Conservation (phyloP, 306 rosid species). For the Dryas alaskensis region DNA sequence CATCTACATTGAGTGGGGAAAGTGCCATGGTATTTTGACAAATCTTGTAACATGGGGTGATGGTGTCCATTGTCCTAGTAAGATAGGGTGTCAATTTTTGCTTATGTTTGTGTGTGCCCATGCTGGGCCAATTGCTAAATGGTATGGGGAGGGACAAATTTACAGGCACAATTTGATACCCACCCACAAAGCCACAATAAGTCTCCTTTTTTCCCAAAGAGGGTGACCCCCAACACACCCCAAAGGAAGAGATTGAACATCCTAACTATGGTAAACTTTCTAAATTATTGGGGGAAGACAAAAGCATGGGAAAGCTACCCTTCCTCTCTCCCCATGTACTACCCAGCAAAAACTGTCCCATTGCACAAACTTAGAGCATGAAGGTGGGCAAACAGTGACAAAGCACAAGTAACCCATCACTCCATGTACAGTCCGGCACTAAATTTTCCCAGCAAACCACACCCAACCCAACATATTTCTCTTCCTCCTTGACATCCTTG, state of each 20-base stretch:
- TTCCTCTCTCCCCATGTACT: slow-evolving; percentile 34
- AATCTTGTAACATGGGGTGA: not conserved
- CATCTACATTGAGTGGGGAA: not conserved
- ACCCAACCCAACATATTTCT: slow-evolving; percentile 21
- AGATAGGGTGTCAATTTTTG: slow-evolving; percentile 23
- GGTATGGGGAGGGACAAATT: slow-evolving; percentile 27
- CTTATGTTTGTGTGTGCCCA: slow-evolving; percentile 20
- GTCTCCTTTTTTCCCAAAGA: slow-evolving; percentile 31
- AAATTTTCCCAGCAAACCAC: slow-evolving; percentile 10
- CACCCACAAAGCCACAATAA: slow-evolving; percentile 31
- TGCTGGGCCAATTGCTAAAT: slow-evolving; percentile 23
- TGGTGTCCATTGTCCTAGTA: not conserved
- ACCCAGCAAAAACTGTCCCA: slow-evolving; percentile 49
- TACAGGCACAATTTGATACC: slow-evolving; percentile 48
- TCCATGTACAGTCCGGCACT: slow-evolving; percentile 36
- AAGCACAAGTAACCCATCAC: slow-evolving; percentile 46
- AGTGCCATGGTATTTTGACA: not conserved
- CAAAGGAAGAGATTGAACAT: slow-evolving; percentile 42
- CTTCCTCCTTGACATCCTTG: slow-evolving; percentile 26
- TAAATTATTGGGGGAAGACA: slow-evolving; percentile 54
- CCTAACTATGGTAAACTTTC: slow-evolving; percentile 40
- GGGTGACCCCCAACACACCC: slow-evolving; percentile 34
- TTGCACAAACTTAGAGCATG: slow-evolving; percentile 42
- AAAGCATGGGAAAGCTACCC: slow-evolving; percentile 53
- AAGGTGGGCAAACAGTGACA: slow-evolving; percentile 31